Conservation (phyloP, 1,284 basidiomycete species). For the Fomes fomentarius region DNA sequence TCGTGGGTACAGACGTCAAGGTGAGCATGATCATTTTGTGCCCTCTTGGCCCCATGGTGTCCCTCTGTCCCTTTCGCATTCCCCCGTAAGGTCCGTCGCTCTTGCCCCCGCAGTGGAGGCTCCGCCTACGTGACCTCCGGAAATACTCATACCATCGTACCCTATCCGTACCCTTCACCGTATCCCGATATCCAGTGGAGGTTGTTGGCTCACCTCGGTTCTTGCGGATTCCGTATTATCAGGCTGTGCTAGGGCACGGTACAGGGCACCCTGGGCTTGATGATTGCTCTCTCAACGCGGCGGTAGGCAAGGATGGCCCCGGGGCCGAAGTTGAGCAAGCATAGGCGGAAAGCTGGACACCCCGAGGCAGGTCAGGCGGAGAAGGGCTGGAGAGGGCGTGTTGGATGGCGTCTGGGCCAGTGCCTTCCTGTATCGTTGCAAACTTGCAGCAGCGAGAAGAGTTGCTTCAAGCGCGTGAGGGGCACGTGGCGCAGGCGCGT, state of each 20-base stretch:
- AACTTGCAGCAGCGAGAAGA: too few relatives aligned
- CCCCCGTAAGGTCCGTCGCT: not conserved
- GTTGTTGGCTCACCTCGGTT: too few relatives aligned
- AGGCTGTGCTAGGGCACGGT: too few relatives aligned
- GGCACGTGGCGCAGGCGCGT: conserved; percentile 19
- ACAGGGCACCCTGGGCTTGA: not conserved
- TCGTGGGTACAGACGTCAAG: not conserved
- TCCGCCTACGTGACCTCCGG: not conserved
- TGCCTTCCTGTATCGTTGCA: too few relatives aligned
- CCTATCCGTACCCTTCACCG: not conserved
- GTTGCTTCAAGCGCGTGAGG: conserved; percentile 1
- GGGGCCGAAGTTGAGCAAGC: too few relatives aligned
- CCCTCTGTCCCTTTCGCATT: conserved; percentile 2
- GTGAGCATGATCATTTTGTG: conserved; percentile 2
- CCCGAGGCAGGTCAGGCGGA: conserved; percentile 4
- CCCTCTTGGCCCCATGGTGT: conserved; percentile 1
- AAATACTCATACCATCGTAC: not conserved
- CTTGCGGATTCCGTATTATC: too few relatives aligned
- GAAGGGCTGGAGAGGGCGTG: conserved; percentile 5
- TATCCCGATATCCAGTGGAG: not conserved
- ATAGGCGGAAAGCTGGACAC: conserved; percentile 1
- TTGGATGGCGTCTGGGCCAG: not conserved
- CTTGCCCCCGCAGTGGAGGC: not conserved
- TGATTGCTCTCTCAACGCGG: too few relatives aligned
- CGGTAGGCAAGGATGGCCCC: too few relatives aligned